Evolutionary conservation across 345 rosid species (phyloP), one percentile per base, ranked within the genome.

Genomic region (Erodium maritimum): DNA sequence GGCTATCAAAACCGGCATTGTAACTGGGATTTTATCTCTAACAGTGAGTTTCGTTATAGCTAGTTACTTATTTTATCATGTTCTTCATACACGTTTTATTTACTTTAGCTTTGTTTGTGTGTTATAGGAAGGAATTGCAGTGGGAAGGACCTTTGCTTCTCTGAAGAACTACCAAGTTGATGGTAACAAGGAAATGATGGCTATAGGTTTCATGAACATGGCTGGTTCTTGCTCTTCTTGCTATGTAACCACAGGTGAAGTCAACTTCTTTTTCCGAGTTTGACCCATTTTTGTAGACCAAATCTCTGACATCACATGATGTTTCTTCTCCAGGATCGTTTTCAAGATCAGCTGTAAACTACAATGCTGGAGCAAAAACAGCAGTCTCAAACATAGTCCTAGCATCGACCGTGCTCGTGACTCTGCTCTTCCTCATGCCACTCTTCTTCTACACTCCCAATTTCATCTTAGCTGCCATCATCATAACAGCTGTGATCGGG

Each of bases 1-100:
- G 5, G 84, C 88, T 61, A 68, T 87, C 60, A 94, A 84, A 69
- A 94, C 97, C 19, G 99, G 99, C 73, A 61, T 90, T 61, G 70
- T 94, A 25, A 81, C 97, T 0, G 99, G 97, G 65, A 81, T 94
- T 65, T 75, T 90, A 37, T 77, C 99, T 21, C 89, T 94, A 56
- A 87, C 97, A 0, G 97, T 87, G 76, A 84, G 95, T 71, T 21
- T 19, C 19, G 48, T 29, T 5, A 1, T 20, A 17, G 16, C 5
- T 17, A 23, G 51, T 9, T n/a, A 18, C 48, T 0, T 63, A 11
- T 29, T 29, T 29, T 5, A 2, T 2, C 6, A 19, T 9, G 6
- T 52, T 14, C 2, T 9, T 19, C 18, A 52, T 17, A 19, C 5
- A 2, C 13, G 1, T 19, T 52, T 18, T 6, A 18, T 18, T 18